Percentiles rank a stretch among this genome's conserved stretches.
These are phyloP conservation scores for Inonotus hispidus DNA, from an alignment of 1,284 basidiomycete species.

Conservation along the genomic window DNA sequence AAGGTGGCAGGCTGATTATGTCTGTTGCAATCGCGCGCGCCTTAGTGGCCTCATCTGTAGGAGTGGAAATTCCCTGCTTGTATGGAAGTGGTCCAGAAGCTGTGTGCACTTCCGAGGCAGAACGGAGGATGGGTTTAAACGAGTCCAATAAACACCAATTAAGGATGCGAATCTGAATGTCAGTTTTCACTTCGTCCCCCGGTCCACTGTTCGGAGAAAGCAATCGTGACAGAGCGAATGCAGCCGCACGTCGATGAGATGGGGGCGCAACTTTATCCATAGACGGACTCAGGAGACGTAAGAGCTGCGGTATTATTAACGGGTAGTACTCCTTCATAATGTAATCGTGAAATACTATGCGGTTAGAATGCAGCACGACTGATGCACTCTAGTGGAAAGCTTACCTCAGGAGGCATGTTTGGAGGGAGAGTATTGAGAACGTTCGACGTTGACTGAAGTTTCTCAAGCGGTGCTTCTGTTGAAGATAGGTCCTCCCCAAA, in stretches of 20 bases:
- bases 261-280: constrained; percentile 31
- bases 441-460: constrained; percentile 58
- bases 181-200: constrained; percentile 28
- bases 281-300: constrained; percentile 38
- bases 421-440: constrained; percentile 55
- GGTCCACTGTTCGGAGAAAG: constrained; percentile 31
- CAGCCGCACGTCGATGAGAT: constrained; percentile 54
- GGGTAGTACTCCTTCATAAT: constrained; percentile 52
- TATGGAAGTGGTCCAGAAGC: neutral
- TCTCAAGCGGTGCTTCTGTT: constrained; percentile 51
- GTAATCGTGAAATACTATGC: neutral
- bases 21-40: constrained; percentile 14
- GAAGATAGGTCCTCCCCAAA: constrained; percentile 55
- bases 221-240: constrained; percentile 65
- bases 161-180: constrained; percentile 30
- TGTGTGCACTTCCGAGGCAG: neutral
- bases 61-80: neutral
- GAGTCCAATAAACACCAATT: constrained; percentile 38
- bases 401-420: constrained; percentile 44
- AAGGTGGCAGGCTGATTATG: constrained; percentile 25
- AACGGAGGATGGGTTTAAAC: constrained; percentile 1
- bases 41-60: neutral
- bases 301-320: constrained; percentile 47
- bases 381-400: constrained; percentile 19
- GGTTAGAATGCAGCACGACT: neutral